Evolutionary conservation across 164 flowering plant genomes (phyloP).

Genomic region (Saururus chinensis): DNA sequence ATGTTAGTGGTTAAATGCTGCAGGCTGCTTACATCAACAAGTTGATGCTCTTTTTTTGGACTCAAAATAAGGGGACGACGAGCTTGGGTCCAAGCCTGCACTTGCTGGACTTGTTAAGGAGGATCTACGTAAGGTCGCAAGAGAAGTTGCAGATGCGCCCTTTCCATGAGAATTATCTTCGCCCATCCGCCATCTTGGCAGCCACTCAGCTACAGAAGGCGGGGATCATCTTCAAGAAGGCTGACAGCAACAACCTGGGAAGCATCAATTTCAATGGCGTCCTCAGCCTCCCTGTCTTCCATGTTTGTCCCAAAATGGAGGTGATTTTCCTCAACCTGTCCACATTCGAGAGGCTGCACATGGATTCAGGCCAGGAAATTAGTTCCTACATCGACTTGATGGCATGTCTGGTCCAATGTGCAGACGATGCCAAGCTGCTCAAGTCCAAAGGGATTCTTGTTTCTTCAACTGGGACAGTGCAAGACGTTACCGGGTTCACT

Average conservation of each 20-base stretch:
- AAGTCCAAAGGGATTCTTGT: conserved; percentile 29
- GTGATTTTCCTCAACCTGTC: no score
- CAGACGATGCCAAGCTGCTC: conserved; percentile 28
- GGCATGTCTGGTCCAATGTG: conserved; percentile 36
- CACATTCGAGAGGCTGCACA: no score
- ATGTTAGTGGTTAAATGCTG: no score
- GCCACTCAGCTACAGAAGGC: neutral
- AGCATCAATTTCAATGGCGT: neutral
- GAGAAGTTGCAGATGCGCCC: neutral
- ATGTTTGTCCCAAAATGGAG: no score
- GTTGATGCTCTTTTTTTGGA: neutral
- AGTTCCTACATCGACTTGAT: no score
- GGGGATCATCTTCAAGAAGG: neutral
- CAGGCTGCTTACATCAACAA: conserved; percentile 2
- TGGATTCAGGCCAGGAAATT: no score
- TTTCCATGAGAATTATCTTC: neutral
- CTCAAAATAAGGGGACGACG: no score
- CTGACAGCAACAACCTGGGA: neutral
- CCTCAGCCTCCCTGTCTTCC: no score
- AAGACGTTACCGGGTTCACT: conserved; percentile 27
- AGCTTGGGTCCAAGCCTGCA: conserved; percentile 3
- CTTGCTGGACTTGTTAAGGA: conserved; percentile 4
- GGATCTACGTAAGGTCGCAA: neutral
- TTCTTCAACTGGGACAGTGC: conserved; percentile 35
- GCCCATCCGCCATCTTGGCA: neutral